These are phyloP conservation scores for Capsicum rhomboideum DNA, from an alignment of 257 asterid genomes.

Conservation along the genomic window DNA sequence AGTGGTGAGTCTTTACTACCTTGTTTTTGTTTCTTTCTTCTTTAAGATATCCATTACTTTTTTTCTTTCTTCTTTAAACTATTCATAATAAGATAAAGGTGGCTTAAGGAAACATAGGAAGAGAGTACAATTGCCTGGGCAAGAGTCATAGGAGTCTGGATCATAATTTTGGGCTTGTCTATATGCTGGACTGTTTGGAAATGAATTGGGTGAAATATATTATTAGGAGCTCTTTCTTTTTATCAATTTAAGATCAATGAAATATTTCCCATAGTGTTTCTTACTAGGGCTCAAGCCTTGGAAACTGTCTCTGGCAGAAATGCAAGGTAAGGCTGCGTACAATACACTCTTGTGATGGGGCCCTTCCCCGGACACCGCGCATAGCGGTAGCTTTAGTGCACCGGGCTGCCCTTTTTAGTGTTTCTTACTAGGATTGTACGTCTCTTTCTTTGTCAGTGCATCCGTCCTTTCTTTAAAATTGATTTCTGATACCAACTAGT, in stretches of 20 bases:
- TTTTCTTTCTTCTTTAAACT: neutral
- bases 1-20: conserved; percentile 43
- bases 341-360: too few species aligned
- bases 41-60: neutral
- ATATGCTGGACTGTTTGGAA: neutral
- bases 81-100: neutral
- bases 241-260: neutral
- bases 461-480: neutral
- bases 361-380: too few species aligned
- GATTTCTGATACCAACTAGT: neutral
- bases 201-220: neutral
- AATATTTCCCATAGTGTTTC: neutral
- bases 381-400: too few species aligned
- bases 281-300: too few species aligned
- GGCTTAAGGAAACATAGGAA: neutral
- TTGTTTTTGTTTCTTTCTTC: neutral
- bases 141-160: neutral
- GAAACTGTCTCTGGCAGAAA: too few species aligned
- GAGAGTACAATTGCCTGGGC: neutral
- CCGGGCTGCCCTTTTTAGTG: too few species aligned
- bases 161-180: neutral
- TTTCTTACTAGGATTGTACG: neutral
- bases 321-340: too few species aligned
- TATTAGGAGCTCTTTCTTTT: neutral
- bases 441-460: neutral